Evolutionary conservation across 768 basidiomycete species (phyloP).

Genomic region (Agrocybe praecox): DNA sequence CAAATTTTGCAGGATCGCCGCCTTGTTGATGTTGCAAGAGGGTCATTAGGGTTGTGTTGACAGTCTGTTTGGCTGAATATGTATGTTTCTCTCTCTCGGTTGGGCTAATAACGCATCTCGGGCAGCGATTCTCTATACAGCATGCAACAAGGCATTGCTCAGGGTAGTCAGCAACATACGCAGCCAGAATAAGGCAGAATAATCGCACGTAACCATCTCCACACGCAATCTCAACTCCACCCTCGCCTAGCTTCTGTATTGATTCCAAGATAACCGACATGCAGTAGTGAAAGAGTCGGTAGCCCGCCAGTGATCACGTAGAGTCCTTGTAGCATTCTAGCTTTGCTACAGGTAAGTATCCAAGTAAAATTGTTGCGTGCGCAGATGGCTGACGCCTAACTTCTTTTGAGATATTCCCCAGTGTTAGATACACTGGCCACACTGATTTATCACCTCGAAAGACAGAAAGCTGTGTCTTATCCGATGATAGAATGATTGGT

Average conservation of each 20-base stretch:
- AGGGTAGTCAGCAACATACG: slow-evolving; percentile 39
- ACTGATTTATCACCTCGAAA: slow-evolving; percentile 38
- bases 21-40: neutral
- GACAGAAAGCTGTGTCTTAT: slow-evolving; percentile 30
- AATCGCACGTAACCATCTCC: slow-evolving; percentile 31
- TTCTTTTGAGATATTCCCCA: slow-evolving; percentile 37
- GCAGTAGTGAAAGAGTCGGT: slow-evolving; percentile 38
- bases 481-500: slow-evolving; percentile 37
- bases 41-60: neutral
- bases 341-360: slow-evolving; percentile 40
- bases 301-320: slow-evolving; percentile 21
- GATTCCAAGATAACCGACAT: slow-evolving; percentile 18
- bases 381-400: slow-evolving; percentile 24
- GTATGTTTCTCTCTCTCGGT: slow-evolving; percentile 17
- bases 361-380: slow-evolving; percentile 36
- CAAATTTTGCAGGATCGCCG: slow-evolving; percentile 10
- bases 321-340: slow-evolving; percentile 31
- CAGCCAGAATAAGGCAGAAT: slow-evolving; percentile 37
- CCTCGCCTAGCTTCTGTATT: slow-evolving; percentile 24
- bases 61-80: neutral
- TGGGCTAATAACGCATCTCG: slow-evolving; percentile 9
- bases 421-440: slow-evolving; percentile 44
- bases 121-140: slow-evolving; percentile 23
- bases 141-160: slow-evolving; percentile 39
- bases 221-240: slow-evolving; percentile 31